Evolutionary conservation across 2,329 filamentous ascomycete species (phyloP).

Genomic region (Microdochium paspali): DNA sequence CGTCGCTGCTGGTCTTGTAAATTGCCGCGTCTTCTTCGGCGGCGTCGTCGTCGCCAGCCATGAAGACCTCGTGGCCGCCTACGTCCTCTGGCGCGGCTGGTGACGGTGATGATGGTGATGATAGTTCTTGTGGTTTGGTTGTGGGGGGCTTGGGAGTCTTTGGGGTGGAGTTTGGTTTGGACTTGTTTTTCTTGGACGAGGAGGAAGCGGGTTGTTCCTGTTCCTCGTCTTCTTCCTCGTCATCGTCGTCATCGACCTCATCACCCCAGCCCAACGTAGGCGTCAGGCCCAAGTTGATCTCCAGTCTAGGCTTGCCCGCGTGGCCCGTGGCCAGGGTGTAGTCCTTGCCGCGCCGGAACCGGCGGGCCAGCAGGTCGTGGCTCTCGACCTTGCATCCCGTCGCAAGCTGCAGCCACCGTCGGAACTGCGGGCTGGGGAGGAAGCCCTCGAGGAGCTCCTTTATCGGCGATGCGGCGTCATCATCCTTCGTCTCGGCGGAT

Average conservation of each 20-base stretch:
- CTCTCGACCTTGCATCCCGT: slow-evolving; percentile 67
- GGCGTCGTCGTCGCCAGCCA: slow-evolving; percentile 73
- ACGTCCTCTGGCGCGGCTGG: slow-evolving; percentile 37
- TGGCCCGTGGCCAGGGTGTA: slow-evolving; percentile 90
- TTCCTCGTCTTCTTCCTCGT: slow-evolving; percentile 31
- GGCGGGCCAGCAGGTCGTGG: slow-evolving; percentile 70
- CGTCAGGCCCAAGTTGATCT: slow-evolving; percentile 81
- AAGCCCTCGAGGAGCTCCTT: slow-evolving; percentile 74
- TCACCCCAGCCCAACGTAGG: slow-evolving; percentile 79
- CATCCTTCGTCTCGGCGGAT: neutral
- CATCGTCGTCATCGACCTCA: slow-evolving; percentile 45
- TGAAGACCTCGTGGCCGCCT: slow-evolving; percentile 82
- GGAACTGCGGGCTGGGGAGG: slow-evolving; percentile 77
- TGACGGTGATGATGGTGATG: slow-evolving; percentile 23
- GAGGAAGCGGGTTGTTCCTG: too few relatives aligned
- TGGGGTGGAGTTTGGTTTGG: slow-evolving; percentile 13
- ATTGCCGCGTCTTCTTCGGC: slow-evolving; percentile 70
- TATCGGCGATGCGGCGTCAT: slow-evolving; percentile 43
- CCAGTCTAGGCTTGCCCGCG: slow-evolving; percentile 66
- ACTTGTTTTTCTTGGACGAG: slow-evolving; percentile 22
- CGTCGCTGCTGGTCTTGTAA: slow-evolving; percentile 72
- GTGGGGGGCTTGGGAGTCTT: slow-evolving; percentile 17
- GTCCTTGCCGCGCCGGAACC: slow-evolving; percentile 79
- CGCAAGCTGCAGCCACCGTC: slow-evolving; percentile 78
- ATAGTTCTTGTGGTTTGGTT: slow-evolving; percentile 14